phyloP scores from a whole-genome alignment of 2,329 filamentous ascomycete genomes.

The Aspergillus viridinutans region DNA sequence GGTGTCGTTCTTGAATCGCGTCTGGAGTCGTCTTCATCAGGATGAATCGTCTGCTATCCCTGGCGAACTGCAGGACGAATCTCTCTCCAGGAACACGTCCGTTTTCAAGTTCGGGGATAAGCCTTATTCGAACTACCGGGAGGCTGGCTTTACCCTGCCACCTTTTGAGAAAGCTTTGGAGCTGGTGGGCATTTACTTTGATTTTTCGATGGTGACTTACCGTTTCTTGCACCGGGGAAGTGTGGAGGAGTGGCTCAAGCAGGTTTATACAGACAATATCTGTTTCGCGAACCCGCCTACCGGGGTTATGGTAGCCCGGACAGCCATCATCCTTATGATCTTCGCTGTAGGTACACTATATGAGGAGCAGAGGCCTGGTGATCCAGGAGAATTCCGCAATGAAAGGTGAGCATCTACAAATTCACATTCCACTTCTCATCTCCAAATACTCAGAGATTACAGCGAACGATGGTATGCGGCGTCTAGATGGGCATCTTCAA shows the following conservation, averaged over 20 bases:
- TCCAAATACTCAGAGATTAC: background rate
- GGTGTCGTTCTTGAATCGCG: slow-evolving; percentile 58
- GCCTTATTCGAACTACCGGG: slow-evolving; percentile 40
- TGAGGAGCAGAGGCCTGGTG: slow-evolving; percentile 38
- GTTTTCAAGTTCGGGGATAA: slow-evolving; percentile 51
- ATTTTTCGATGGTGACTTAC: slow-evolving; percentile 58
- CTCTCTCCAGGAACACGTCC: slow-evolving; percentile 38
- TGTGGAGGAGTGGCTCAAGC: slow-evolving; percentile 46
- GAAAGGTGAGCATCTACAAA: slow-evolving; percentile 22
- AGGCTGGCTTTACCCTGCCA: slow-evolving; percentile 37
- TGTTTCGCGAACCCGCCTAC: slow-evolving; percentile 35
- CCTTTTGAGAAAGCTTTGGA: slow-evolving; percentile 37
- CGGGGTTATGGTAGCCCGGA: slow-evolving; percentile 42
- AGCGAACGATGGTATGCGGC: slow-evolving; percentile 39
- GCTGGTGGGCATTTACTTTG: slow-evolving; percentile 54
- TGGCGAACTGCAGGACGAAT: slow-evolving; percentile 25
- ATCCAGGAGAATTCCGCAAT: slow-evolving; percentile 18
- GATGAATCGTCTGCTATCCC: slow-evolving; percentile 40
- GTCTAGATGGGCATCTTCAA: slow-evolving; percentile 32
- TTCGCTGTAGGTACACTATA: slow-evolving; percentile 48
- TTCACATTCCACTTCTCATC: background rate
- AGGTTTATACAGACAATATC: slow-evolving; percentile 38
- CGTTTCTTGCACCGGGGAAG: slow-evolving; percentile 55
- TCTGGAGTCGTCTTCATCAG: slow-evolving; percentile 63
- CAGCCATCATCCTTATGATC: slow-evolving; percentile 47